These are phyloP conservation scores for Sechiopsis laciniata DNA, from an alignment of 306 rosid species.

Conservation along the genomic window DNA sequence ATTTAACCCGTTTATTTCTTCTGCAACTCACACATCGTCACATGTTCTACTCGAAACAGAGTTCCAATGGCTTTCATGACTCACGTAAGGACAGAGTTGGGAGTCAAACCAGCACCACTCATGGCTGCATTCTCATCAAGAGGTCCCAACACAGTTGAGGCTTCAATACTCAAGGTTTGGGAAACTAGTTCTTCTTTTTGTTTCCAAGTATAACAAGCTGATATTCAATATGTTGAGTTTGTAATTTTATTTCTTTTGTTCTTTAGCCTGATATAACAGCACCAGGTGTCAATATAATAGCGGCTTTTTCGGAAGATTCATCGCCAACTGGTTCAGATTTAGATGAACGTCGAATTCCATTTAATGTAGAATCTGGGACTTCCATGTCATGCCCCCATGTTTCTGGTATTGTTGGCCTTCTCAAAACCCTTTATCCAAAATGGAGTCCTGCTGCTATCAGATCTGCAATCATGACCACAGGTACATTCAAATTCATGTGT, in stretches of 20 bases:
- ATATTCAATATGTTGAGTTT: too few species aligned
- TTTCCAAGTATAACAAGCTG: background rate
- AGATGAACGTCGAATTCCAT: slow-evolving; percentile 11
- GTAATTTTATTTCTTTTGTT: too few species aligned
- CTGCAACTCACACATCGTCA: background rate
- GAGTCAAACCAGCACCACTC: slow-evolving; percentile 39
- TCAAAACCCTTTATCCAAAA: slow-evolving; percentile 20
- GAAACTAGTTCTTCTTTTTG: background rate
- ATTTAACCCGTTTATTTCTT: too few species aligned
- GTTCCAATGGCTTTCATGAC: slow-evolving; percentile 44
- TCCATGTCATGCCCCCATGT: slow-evolving; percentile 27
- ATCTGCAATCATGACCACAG: slow-evolving; percentile 27
- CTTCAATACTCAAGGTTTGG: slow-evolving; percentile 52
- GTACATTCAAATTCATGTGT: background rate
- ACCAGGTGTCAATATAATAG: slow-evolving; percentile 19
- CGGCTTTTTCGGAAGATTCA: background rate
- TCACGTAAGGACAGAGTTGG: slow-evolving; percentile 32
- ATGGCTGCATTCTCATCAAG: slow-evolving; percentile 71
- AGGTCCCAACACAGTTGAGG: slow-evolving; percentile 49
- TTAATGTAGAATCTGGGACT: slow-evolving; percentile 18
- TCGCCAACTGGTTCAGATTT: background rate
- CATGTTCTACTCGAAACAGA: slow-evolving; percentile 24
- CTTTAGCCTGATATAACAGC: slow-evolving; percentile 23
- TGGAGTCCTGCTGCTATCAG: slow-evolving; percentile 27
- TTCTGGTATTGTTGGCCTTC: slow-evolving; percentile 21